phyloP scores from a whole-genome alignment of 257 asterid species.

The Lavandula angustifolia region DNA sequence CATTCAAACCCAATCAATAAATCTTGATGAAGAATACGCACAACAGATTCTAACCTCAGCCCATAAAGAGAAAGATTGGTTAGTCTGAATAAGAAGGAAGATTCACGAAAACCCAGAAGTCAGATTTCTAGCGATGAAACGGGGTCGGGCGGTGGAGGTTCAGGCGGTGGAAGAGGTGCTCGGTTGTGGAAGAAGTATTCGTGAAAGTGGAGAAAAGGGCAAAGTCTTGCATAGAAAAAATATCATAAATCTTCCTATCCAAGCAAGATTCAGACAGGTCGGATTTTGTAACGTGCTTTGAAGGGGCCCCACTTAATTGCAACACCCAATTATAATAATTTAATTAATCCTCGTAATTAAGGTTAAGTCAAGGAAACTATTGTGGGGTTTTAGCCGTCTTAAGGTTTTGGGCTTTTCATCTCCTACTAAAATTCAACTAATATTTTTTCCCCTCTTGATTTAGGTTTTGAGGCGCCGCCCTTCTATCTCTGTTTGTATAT shows the following conservation, averaged over 20 bases:
- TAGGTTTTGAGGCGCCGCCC: constrained; percentile 45
- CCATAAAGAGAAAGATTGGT: too few species aligned
- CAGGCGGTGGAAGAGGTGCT: too few species aligned
- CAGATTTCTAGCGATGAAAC: too few species aligned
- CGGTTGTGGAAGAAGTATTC: too few species aligned
- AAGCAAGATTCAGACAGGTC: constrained; percentile 20
- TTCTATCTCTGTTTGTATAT: constrained; percentile 17
- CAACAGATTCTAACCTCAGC: too few species aligned
- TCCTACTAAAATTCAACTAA: constrained; percentile 21
- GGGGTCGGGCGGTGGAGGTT: too few species aligned
- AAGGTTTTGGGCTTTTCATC: constrained; percentile 34
- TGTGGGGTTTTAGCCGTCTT: constrained; percentile 41
- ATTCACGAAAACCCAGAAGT: too few species aligned
- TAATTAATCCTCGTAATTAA: not conserved
- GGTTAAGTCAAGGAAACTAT: constrained; percentile 19
- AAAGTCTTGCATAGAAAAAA: not conserved
- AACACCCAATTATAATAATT: constrained; percentile 1
- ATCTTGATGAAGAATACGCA: too few species aligned
- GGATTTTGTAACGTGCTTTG: constrained; percentile 7
- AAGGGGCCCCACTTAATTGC: constrained; percentile 21
- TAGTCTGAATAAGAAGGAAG: too few species aligned
- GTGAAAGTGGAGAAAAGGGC: too few species aligned
- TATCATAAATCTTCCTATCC: not conserved
- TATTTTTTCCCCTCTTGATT: constrained; percentile 14
- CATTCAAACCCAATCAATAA: too few species aligned